Evolutionary conservation across 352 stramenopile species (phyloP), one percentile per base, ranked within the genome.

Genomic region (Phytophthora citrophthora): DNA sequence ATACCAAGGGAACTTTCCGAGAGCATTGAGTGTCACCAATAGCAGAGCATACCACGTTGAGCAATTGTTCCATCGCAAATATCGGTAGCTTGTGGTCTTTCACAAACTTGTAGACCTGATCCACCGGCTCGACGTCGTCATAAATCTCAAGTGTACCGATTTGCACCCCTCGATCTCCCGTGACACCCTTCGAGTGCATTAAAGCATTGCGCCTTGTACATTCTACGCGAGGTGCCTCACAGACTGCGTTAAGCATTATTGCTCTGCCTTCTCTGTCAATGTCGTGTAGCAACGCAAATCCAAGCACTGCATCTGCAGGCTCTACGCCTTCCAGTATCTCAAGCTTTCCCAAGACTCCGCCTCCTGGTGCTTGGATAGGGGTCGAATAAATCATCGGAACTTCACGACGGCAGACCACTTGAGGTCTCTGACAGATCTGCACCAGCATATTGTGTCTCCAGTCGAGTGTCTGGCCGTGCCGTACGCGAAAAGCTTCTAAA

Each of bases 81-180:
- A 58, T 41, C 4, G 79, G 65, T 11, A 88, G 29, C 2, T 74
- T 55, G 27, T 86, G 62, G 26, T 93, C 77, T 5, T 84, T 44
- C 0, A 90, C 51, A 15, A 93, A 94, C 43, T 80, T 80, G 58
- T 90, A 87, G 38, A 94, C 82, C 47, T 84, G 68, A 44, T 93
- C 86, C 15, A 89, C 72, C 0, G 86, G 86, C 40, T 93, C 86
- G 9, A 57, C 36, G 34, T 89, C 61, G 50, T 94, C 86, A 18
- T 81, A 89, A 45, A 94, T 86, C 18, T 89, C 68, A 13, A 94
- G 72, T 8, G 66, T 61, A 0, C 83, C 86, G 11, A 93, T 70
- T 6, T 48, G 5, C 34, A 43, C 9, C 29, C 60, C 40, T 32
- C 60, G 39, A 9, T 78, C 69, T 31, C 58, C 66, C 9, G 26